These are phyloP conservation scores for Calocybe gambosa DNA, from an alignment of 1,284 basidiomycete genomes.

Conservation along the genomic window DNA sequence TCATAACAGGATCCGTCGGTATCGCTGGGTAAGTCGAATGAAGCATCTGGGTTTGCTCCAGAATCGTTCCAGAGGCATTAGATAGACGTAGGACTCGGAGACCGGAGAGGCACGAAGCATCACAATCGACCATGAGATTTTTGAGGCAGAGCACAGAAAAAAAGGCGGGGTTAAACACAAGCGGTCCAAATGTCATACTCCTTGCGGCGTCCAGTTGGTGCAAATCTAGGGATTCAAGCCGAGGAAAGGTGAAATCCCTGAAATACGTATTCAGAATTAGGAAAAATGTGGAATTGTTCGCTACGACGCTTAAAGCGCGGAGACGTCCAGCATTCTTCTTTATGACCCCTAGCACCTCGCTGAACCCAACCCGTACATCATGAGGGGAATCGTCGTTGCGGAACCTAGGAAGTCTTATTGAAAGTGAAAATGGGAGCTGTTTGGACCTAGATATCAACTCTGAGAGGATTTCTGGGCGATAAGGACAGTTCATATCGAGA, in stretches of 20 bases:
- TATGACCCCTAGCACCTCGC: background rate
- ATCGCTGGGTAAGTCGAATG: slow-evolving; percentile 12
- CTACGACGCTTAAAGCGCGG: background rate
- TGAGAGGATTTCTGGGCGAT: slow-evolving; percentile 3
- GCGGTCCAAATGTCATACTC: slow-evolving; percentile 4
- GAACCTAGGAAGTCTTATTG: background rate
- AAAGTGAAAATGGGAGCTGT: background rate
- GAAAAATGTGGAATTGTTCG: slow-evolving; percentile 9
- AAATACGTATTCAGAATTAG: slow-evolving; percentile 5
- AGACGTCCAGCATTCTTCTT: slow-evolving; percentile 1
- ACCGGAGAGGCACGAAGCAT: slow-evolving; percentile 8
- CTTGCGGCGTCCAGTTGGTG: background rate
- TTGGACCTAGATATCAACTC: slow-evolving; percentile 8
- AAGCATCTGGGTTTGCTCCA: slow-evolving; percentile 6
- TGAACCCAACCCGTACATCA: slow-evolving; percentile 1
- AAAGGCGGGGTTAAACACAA: slow-evolving; percentile 5
- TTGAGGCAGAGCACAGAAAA: slow-evolving; percentile 1
- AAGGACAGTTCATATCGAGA: slow-evolving; percentile 2
- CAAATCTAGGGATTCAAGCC: slow-evolving; percentile 1
- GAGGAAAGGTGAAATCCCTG: background rate
- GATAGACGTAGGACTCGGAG: slow-evolving; percentile 12
- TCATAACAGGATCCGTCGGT: slow-evolving; percentile 6
- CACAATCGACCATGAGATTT: slow-evolving; percentile 9
- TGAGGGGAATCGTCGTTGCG: background rate
- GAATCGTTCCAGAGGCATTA: slow-evolving; percentile 8